Evolutionary conservation across 2,329 filamentous ascomycete genomes (phyloP).

Genomic region (Phaeosphaeria sp.): DNA sequence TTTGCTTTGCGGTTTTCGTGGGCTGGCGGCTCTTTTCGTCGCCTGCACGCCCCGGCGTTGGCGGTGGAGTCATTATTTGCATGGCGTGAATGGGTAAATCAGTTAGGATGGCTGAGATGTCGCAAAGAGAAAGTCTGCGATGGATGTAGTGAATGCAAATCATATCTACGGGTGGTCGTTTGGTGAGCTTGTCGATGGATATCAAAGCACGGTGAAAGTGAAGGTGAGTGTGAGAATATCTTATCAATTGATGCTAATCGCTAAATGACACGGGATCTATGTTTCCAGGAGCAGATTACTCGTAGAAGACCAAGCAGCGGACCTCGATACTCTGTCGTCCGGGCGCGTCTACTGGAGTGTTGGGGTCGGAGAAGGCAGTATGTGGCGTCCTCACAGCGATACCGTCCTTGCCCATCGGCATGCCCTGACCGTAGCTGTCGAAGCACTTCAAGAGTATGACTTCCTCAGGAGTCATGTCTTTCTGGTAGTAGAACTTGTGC

Average conservation of each 20-base stretch:
- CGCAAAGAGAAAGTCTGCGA: not conserved
- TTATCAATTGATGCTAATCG: not conserved
- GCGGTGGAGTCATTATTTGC: not conserved
- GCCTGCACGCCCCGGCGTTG: not conserved
- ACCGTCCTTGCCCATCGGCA: constrained; percentile 48
- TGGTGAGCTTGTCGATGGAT: not conserved
- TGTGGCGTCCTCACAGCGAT: constrained; percentile 65
- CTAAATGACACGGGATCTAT: not conserved
- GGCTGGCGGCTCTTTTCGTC: not conserved
- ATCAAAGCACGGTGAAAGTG: constrained; percentile 1
- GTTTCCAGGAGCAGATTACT: constrained; percentile 32
- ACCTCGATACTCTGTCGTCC: constrained; percentile 70
- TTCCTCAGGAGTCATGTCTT: constrained; percentile 69
- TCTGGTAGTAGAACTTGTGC: constrained; percentile 70
- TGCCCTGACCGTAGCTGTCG: constrained; percentile 53
- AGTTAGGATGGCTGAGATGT: too few relatives aligned
- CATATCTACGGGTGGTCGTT: too few relatives aligned
- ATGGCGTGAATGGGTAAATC: not conserved
- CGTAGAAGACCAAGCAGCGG: constrained; percentile 68
- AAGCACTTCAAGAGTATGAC: constrained; percentile 62
- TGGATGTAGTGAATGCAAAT: too few relatives aligned
- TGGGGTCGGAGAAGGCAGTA: constrained; percentile 66
- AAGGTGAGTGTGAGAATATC: not conserved
- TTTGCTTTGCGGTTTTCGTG: not conserved
- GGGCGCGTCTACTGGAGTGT: constrained; percentile 58